Conservation (phyloP, 2,329 filamentous ascomycete genomes). For the Alternaria dauci region DNA sequence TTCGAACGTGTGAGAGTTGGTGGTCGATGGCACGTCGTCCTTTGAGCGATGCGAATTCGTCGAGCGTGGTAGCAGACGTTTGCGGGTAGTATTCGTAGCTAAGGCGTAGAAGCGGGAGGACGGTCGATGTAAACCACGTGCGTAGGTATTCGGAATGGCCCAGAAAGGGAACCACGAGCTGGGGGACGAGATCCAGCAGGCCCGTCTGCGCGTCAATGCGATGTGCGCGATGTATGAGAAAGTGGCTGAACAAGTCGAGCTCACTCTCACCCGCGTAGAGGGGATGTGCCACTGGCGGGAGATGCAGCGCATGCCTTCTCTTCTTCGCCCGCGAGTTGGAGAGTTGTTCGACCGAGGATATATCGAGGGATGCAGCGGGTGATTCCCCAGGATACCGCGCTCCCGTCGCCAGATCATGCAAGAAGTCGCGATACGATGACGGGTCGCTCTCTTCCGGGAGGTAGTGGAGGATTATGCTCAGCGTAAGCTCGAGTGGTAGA, state of each 20-base stretch:
- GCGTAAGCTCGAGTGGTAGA: slow-evolving; percentile 69
- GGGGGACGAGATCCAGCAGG: slow-evolving; percentile 71
- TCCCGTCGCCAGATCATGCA: slow-evolving; percentile 65
- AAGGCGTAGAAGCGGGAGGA: slow-evolving; percentile 73
- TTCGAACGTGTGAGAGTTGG: slow-evolving; percentile 58
- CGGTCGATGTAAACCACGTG: slow-evolving; percentile 72
- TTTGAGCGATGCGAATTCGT: slow-evolving; percentile 69
- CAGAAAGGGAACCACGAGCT: slow-evolving; percentile 74
- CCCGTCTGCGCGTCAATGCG: slow-evolving; percentile 76
- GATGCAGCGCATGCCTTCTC: slow-evolving; percentile 68
- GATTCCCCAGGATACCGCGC: slow-evolving; percentile 55
- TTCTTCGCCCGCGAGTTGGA: slow-evolving; percentile 71
- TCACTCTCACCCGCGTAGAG: slow-evolving; percentile 59
- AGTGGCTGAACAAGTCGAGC: slow-evolving; percentile 66
- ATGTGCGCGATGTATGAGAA: slow-evolving; percentile 73
- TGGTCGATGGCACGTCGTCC: slow-evolving; percentile 67
- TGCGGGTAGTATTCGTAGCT: slow-evolving; percentile 74
- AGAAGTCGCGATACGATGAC: slow-evolving; percentile 67
- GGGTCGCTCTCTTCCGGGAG: slow-evolving; percentile 76
- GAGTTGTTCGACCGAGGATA: slow-evolving; percentile 64
- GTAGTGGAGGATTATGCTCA: slow-evolving; percentile 78
- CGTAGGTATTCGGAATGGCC: slow-evolving; percentile 67
- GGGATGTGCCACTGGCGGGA: slow-evolving; percentile 65
- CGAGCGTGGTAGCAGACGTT: slow-evolving; percentile 62
- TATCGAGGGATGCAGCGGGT: slow-evolving; percentile 58